Conservation (phyloP, 345 rosid genomes). For the Gossypium herbaceum region DNA sequence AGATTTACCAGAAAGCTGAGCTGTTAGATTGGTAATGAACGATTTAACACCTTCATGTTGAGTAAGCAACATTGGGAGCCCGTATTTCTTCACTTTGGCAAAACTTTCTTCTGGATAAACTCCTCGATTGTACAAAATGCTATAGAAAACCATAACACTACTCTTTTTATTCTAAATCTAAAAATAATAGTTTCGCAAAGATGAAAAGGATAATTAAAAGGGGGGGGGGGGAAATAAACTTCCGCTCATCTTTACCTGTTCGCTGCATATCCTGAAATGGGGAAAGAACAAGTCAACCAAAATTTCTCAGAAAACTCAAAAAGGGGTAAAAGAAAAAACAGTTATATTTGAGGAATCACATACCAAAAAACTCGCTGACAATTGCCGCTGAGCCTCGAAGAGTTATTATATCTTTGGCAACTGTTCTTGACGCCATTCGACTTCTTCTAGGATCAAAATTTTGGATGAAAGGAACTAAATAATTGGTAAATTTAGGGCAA, state of each 20-base stretch:
- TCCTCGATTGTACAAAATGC: constrained; percentile 89
- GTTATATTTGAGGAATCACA: neutral
- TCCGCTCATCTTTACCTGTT: constrained; percentile 53
- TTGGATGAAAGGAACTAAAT: neutral
- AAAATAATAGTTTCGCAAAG: neutral
- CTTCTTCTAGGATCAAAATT: neutral
- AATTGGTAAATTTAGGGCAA: neutral
- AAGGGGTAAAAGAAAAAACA: neutral
- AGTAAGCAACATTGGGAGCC: constrained; percentile 86
- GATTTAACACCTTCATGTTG: constrained; percentile 85
- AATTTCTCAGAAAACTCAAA: constrained; percentile 4
- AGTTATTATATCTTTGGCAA: constrained; percentile 90
- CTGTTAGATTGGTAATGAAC: constrained; percentile 57
- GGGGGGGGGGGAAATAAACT: neutral
- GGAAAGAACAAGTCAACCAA: constrained; percentile 10
- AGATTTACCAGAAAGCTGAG: constrained; percentile 70
- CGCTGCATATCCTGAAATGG: constrained; percentile 81
- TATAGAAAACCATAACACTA: constrained; percentile 26
- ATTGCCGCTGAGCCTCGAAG: constrained; percentile 95
- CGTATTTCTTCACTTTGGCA: constrained; percentile 90
- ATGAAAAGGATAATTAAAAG: neutral
- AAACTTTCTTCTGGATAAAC: constrained; percentile 94
- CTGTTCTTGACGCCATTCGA: constrained; percentile 63
- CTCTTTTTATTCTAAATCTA: too few relatives aligned
- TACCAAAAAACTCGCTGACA: constrained; percentile 94